Percentiles rank a stretch among this genome's conserved stretches.
phyloP scores from a whole-genome alignment of 768 basidiomycete genomes.

The Agaricus sinodeliciosus region DNA sequence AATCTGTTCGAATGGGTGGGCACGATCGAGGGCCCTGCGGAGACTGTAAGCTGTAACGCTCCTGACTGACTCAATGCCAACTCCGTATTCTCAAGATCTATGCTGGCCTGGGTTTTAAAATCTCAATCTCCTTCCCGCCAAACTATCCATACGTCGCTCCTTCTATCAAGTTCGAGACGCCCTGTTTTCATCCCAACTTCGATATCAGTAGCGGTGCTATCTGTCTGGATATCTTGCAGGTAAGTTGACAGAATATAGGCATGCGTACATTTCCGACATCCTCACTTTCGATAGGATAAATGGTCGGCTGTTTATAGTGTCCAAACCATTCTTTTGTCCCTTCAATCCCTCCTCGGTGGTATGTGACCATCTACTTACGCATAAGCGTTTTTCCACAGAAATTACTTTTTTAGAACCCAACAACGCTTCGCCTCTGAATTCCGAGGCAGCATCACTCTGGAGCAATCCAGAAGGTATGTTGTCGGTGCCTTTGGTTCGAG shows the following conservation, averaged over 20 bases:
- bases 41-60: conserved; percentile 48
- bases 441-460: conserved; percentile 84
- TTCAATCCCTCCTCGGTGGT: conserved; percentile 89
- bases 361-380: conserved; percentile 18
- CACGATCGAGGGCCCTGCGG: conserved; percentile 76
- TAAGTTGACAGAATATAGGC: conserved; percentile 17
- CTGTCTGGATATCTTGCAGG: conserved; percentile 86
- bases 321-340: conserved; percentile 79
- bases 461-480: conserved; percentile 54
- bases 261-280: not conserved
- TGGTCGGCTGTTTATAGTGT: conserved; percentile 94
- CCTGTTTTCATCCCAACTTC: conserved; percentile 90
- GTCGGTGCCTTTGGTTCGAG: not conserved
- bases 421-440: conserved; percentile 86
- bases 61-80: not conserved
- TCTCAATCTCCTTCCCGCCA: conserved; percentile 77
- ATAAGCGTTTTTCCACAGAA: conserved; percentile 2
- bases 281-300: conserved; percentile 54
- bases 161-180: conserved; percentile 79
- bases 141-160: conserved; percentile 89
- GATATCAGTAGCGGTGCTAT: conserved; percentile 73
- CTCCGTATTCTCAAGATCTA: conserved; percentile 47
- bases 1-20: conserved; percentile 90
- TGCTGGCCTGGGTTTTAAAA: conserved; percentile 72
- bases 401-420: conserved; percentile 65